Conservation (phyloP, 2,329 filamentous ascomycete genomes). For the Sphaceloma murrayae region DNA sequence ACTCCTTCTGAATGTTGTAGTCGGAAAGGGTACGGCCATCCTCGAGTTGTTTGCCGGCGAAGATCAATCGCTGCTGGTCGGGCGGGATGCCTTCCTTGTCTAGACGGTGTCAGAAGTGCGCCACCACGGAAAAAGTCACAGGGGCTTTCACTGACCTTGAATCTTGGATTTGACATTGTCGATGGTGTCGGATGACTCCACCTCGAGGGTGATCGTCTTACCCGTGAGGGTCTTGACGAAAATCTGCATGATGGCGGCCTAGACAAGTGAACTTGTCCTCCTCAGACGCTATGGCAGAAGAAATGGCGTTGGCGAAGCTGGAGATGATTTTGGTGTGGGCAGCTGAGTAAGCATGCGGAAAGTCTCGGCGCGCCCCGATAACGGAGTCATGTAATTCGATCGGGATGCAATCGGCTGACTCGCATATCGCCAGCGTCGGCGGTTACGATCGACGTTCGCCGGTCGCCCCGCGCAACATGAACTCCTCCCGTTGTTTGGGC, state of each 20-base stretch:
- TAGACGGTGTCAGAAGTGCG: slow-evolving; percentile 38
- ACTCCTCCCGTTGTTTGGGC: not conserved
- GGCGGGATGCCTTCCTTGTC: slow-evolving; percentile 99
- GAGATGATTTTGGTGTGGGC: slow-evolving; percentile 9
- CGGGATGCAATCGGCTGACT: not conserved
- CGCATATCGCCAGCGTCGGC: no score
- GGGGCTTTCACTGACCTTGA: slow-evolving; percentile 47
- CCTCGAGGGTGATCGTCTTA: slow-evolving; percentile 99
- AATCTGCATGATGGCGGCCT: slow-evolving; percentile 34
- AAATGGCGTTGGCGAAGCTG: slow-evolving; percentile 6
- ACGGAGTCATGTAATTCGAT: not conserved
- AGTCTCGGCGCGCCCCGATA: not conserved
- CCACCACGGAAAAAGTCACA: not conserved
- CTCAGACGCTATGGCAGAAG: slow-evolving; percentile 19
- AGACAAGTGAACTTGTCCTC: slow-evolving; percentile 18
- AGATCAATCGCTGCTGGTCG: slow-evolving; percentile 99
- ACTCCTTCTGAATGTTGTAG: slow-evolving; percentile 99
- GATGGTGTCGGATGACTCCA: slow-evolving; percentile 98
- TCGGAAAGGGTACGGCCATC: slow-evolving; percentile 97
- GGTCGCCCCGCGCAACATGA: not conserved
- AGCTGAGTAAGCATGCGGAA: slow-evolving; percentile 3
- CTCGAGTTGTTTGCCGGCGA: slow-evolving; percentile 99
- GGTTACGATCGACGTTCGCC: not conserved
- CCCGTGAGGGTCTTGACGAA: slow-evolving; percentile 97
- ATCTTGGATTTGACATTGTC: slow-evolving; percentile 99